Evolutionary conservation across 2,329 filamentous ascomycete species (phyloP).

Genomic region (Curvularia eragrostidis): DNA sequence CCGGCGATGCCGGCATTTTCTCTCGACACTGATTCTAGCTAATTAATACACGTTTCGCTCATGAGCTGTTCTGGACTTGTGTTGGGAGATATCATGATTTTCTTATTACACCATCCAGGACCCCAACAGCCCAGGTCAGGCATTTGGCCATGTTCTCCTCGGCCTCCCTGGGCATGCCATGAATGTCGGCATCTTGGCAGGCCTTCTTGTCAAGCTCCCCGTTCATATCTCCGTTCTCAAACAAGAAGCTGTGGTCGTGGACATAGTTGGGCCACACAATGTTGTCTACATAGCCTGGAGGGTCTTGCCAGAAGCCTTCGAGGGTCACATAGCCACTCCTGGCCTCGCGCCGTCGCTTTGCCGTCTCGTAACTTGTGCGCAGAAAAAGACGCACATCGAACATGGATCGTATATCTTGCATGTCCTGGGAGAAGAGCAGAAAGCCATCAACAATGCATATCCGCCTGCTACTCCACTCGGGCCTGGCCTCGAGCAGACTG

Average conservation of each 20-base stretch:
- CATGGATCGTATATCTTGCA: constrained; percentile 60
- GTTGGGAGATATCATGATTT: constrained; percentile 5
- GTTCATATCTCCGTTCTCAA: constrained; percentile 71
- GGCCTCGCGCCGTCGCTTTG: constrained; percentile 70
- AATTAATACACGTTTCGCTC: constrained; percentile 14
- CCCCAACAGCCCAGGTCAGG: constrained; percentile 40
- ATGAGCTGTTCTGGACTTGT: background rate
- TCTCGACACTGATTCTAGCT: constrained; percentile 2
- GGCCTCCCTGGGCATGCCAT: constrained; percentile 50
- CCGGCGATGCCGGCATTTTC: background rate
- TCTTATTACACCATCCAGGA: constrained; percentile 32
- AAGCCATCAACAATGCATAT: constrained; percentile 85
- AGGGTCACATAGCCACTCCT: constrained; percentile 77
- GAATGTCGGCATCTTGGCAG: constrained; percentile 34
- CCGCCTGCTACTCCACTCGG: constrained; percentile 27
- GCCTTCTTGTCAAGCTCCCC: constrained; percentile 58
- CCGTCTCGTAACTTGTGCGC: constrained; percentile 66
- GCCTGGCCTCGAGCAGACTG: constrained; percentile 14
- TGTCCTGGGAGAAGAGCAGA: constrained; percentile 73
- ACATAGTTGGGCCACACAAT: constrained; percentile 97
- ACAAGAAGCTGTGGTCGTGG: constrained; percentile 79
- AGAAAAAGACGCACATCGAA: constrained; percentile 83
- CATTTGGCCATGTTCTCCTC: constrained; percentile 45
- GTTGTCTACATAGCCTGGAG: constrained; percentile 90
- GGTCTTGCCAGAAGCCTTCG: constrained; percentile 94